Evolutionary conservation across 2,329 filamentous ascomycete genomes (phyloP).

Genomic region (Claviceps pazoutovae): DNA sequence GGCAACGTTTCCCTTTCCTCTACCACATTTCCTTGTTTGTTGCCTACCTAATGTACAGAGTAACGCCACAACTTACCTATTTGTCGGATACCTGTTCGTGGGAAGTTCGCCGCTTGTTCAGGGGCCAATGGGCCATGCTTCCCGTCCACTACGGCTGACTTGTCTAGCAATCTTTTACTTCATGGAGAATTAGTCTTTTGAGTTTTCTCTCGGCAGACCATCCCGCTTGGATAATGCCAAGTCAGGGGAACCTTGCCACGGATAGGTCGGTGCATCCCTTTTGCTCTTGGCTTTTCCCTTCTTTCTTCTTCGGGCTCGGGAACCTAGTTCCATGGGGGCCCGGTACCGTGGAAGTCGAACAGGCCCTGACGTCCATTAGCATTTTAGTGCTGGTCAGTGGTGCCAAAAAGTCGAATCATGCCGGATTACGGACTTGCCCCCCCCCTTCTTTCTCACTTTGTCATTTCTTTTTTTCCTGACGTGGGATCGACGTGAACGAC

Average conservation of each 20-base stretch:
- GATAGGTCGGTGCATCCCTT: too few relatives aligned
- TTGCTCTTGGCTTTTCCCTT: too few relatives aligned
- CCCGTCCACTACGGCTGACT: too few relatives aligned
- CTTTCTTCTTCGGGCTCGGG: too few relatives aligned
- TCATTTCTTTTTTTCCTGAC: background rate
- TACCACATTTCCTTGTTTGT: too few relatives aligned
- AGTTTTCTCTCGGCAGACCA: background rate
- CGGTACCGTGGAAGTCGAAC: background rate
- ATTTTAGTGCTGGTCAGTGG: background rate
- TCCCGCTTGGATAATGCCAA: background rate
- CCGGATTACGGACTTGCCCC: background rate
- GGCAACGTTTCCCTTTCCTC: too few relatives aligned
- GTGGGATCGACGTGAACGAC: background rate
- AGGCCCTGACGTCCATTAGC: background rate
- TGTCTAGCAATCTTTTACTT: too few relatives aligned
- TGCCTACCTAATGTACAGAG: too few relatives aligned
- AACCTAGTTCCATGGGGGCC: background rate
- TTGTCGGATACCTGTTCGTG: too few relatives aligned
- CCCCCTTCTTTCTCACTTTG: background rate
- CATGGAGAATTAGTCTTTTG: background rate
- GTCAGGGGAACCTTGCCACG: background rate
- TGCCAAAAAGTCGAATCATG: background rate
- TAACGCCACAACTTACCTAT: too few relatives aligned
- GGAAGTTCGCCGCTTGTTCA: too few relatives aligned
- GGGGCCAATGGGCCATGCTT: too few relatives aligned